phyloP scores from a whole-genome alignment of 495 filamentous ascomycete genomes.

The Halenospora varia region DNA sequence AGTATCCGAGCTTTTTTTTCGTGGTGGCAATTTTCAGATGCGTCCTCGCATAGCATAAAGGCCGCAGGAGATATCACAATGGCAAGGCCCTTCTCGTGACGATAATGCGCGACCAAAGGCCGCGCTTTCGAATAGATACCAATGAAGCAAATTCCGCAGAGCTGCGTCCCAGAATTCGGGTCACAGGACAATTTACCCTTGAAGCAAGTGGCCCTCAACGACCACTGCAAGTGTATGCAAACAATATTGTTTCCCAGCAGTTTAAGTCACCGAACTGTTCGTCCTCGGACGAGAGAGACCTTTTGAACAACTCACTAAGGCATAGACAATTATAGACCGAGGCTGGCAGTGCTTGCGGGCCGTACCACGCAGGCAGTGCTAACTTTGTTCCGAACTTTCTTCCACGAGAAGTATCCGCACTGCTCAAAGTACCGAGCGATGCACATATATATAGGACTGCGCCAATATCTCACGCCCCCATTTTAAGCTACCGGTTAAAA shows the following conservation, averaged over 20 bases:
- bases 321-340: not conserved
- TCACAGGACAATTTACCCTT: no score
- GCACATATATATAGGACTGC: not conserved
- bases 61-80: not conserved
- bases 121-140: not conserved
- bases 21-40: not conserved
- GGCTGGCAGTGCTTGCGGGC: not conserved
- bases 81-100: not conserved
- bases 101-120: not conserved
- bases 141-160: not conserved
- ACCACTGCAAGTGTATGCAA: no score
- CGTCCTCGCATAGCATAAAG: not conserved
- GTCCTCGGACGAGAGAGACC: not conserved
- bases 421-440: not conserved
- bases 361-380: not conserved
- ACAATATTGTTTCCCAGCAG: not conserved
- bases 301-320: not conserved
- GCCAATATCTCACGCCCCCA: slow-evolving; percentile 3
- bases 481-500: not conserved
- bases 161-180: no score
- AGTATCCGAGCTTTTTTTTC: not conserved
- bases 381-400: not conserved
- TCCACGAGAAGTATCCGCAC: not conserved
- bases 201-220: no score
- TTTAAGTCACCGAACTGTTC: no score